Conservation (phyloP, 1,284 basidiomycete species). For the Ustilago loliicola region DNA sequence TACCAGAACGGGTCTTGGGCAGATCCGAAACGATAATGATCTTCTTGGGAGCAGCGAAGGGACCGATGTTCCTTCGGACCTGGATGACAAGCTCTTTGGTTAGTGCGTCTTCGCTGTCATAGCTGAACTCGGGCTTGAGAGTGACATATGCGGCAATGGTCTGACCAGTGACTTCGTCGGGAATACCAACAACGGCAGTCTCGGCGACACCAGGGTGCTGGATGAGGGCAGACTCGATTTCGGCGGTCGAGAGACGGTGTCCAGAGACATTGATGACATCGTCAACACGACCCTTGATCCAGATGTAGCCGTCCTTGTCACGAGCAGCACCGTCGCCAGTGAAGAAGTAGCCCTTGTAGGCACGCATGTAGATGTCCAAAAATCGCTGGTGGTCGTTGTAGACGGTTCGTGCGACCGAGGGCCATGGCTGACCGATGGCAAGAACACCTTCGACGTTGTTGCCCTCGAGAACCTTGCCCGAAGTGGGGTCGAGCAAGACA, state of each 20-base stretch:
- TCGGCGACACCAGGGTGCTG: conserved; percentile 94
- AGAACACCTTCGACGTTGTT: conserved; percentile 92
- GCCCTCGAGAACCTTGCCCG: conserved; percentile 83
- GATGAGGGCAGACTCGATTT: conserved; percentile 96
- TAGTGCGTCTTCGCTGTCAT: conserved; percentile 79
- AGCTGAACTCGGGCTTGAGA: conserved; percentile 81
- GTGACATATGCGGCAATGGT: conserved; percentile 72
- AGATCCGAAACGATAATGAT: conserved; percentile 87
- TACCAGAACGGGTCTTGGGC: conserved; percentile 97
- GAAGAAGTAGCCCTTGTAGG: conserved; percentile 81
- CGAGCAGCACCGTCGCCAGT: conserved; percentile 96
- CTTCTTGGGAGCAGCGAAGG: conserved; percentile 89
- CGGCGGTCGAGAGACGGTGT: conserved; percentile 94
- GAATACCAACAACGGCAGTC: conserved; percentile 76
- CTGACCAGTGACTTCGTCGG: conserved; percentile 70
- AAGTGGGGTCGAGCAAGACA: conserved; percentile 85
- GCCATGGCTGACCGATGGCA: conserved; percentile 89
- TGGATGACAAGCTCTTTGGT: conserved; percentile 91
- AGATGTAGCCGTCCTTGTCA: conserved; percentile 91
- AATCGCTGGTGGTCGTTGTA: conserved; percentile 91
- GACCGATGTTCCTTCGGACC: conserved; percentile 76
- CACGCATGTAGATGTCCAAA: conserved; percentile 93
- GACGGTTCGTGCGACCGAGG: conserved; percentile 93
- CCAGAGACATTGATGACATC: conserved; percentile 82
- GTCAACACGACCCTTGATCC: conserved; percentile 95